Base-by-base conservation (phyloP, 169 alveolate genomes). In the Eimeria sp. region DNA sequence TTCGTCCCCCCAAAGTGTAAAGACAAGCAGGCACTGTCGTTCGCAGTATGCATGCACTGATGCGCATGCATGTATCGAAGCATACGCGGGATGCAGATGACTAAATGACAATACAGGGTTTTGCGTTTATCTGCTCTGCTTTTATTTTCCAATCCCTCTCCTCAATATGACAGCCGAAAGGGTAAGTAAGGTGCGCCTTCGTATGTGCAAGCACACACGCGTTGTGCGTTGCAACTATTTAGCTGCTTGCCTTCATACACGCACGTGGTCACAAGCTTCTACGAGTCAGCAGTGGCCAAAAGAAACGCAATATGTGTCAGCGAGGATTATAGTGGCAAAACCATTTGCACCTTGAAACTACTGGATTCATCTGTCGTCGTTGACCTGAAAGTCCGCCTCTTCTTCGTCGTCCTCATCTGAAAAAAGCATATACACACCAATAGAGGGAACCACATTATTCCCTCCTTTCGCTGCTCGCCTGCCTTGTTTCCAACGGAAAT, bases 321-420 rank as follows among this genome's bases (percentile, higher is more conserved):
- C 51, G 45, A 27, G 82, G 82, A 27, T 14, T 72, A 25, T 49
- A 40, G 49, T 18, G 49, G 49, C 82, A 27, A 72, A 4, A 61
- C 2, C n/a, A 61, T 4, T 9, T 4, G 5, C 5, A 14, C n/a
- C 20, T 61, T 61, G 9, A 20, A 61, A 61, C 63, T 11, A 22
- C 78, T 18, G 82, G 30, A 40, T 11, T n/a, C 57, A 76, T 40
- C 87, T 5, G 30, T 76, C 87, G 30, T 47, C 87, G 61, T 47
- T 76, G 61, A 76, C 65, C 57, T 45, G 65, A 43, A 76, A 76
- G 87, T 76, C 87, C 65, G 87, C 87, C 87, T 76, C 87, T 9
- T 76, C 87, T 5, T 76, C 86, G 10, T 75, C 87, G 30, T 76
- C 87, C 20, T 40, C 61, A 76, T 45, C 57, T 47, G 61, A 43